Percentiles rank a stretch among this genome's conserved stretches.
phyloP scores from a whole-genome alignment of 1,284 basidiomycete genomes.

The Irpex lacteus region DNA sequence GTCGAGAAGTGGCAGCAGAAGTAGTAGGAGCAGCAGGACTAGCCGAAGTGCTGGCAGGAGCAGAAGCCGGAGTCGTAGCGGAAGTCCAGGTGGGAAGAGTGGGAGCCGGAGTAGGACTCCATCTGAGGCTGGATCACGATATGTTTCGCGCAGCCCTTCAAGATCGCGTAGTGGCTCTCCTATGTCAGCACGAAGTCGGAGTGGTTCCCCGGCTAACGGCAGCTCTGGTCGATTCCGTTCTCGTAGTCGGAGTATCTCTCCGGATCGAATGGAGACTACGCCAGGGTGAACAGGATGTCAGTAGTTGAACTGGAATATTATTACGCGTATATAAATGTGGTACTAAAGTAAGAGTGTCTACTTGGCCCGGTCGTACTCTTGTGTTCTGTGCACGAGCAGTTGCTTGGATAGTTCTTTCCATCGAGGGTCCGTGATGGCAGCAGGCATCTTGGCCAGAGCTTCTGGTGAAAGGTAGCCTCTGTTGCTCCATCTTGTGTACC shows the following conservation, averaged over 20 bases:
- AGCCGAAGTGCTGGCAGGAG: background rate
- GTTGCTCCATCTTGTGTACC: slow-evolving; percentile 74
- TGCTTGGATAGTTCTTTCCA: slow-evolving; percentile 66
- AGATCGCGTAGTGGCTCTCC: slow-evolving; percentile 44
- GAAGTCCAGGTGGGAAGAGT: slow-evolving; percentile 29
- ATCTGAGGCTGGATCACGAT: slow-evolving; percentile 51
- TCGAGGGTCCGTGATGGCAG: slow-evolving; percentile 53
- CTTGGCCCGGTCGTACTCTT: slow-evolving; percentile 51
- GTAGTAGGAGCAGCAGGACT: slow-evolving; percentile 24
- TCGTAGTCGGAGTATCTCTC: slow-evolving; percentile 26
- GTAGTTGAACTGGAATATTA: background rate
- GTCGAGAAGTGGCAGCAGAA: slow-evolving; percentile 27
- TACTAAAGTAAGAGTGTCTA: slow-evolving; percentile 4
- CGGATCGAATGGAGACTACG: slow-evolving; percentile 19
- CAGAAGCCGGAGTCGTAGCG: slow-evolving; percentile 32
- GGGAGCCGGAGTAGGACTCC: slow-evolving; percentile 33
- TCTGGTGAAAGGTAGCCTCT: slow-evolving; percentile 68
- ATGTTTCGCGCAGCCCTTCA: slow-evolving; percentile 62
- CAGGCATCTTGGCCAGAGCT: slow-evolving; percentile 54
- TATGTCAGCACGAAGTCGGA: slow-evolving; percentile 54
- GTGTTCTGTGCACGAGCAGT: slow-evolving; percentile 56
- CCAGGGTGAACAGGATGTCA: background rate
- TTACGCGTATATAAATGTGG: background rate
- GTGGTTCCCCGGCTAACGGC: slow-evolving; percentile 54
- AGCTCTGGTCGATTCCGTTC: slow-evolving; percentile 22